A percentile compares a stretch with the other conserved stretches of the same genome.
phyloP scores from a whole-genome alignment of 352 stramenopile species.

The Phytophthora idaei region DNA sequence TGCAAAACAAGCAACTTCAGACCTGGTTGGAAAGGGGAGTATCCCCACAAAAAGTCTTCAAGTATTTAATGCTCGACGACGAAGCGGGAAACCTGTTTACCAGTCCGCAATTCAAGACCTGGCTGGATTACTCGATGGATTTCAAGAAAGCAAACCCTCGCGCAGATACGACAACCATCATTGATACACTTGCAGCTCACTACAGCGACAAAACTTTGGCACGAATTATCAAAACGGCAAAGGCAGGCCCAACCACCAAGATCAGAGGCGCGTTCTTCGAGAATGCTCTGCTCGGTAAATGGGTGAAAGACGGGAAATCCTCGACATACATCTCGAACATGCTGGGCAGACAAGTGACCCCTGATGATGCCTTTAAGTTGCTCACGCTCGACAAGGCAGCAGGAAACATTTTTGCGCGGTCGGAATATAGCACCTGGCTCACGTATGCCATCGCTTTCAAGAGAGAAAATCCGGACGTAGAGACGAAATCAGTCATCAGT shows the following conservation, averaged over 20 bases:
- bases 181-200: conserved; percentile 5
- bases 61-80: conserved; percentile 13
- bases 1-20: background rate
- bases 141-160: conserved; percentile 1
- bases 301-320: background rate
- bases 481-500: background rate
- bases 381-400: background rate
- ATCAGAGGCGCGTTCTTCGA: conserved; percentile 1
- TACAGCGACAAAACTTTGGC: background rate
- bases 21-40: background rate
- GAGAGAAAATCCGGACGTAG: background rate
- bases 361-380: background rate
- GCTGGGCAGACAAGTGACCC: background rate
- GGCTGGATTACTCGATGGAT: conserved; percentile 1
- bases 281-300: background rate
- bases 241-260: conserved; percentile 3
- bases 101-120: conserved; percentile 3
- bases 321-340: background rate
- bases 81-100: conserved; percentile 7
- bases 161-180: background rate
- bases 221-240: conserved; percentile 5
- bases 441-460: background rate
- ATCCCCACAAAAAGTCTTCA: conserved; percentile 4
- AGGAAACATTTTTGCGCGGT: no score
- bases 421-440: no score